Evolutionary conservation across 331 rosid genomes (phyloP), one percentile per base, ranked within the genome.

Genomic region (Spiraea crenata): DNA sequence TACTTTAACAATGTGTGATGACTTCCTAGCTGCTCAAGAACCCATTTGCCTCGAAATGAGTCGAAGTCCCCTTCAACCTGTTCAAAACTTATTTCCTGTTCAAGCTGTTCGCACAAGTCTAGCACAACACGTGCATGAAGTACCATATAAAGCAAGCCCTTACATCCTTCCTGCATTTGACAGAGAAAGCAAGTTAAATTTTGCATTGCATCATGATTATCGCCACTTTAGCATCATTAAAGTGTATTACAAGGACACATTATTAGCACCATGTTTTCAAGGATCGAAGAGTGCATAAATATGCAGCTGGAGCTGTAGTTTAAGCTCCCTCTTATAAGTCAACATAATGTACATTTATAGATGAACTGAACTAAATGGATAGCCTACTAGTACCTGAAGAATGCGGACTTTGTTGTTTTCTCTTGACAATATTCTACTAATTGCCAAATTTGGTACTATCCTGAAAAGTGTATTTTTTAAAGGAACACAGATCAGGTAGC

Each of bases 1-100:
- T 93, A 93, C 86, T 91, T 93, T 20, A 93, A 85, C 72, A 90
- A 63, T 1, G 96, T 93, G 80, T 93, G 99, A 81, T 90, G 97
- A 84, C 76, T 91, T 72, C 99, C 99, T 42, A 93, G 85, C 83
- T 93, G 99, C 87, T 93, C 99, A 75, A 93, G 82, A 74, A 78
- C 76, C 99, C 99, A 90, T 77, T 85, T 93, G 57, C 99, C 99
- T 39, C 81, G 79, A 73, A 93, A 88, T 2, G 97, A 87, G 76
- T 90, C 97, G 14, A 93, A 93, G 80, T 93, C 97, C 67, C 99
- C 99, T 82, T 93, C 96, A 80, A 87, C 95, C 82, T 90, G 99
- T 79, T 89, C 95, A 73, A 93, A 93, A 75, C 89, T 86, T 70
- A 93, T 89, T 78, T 93, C 99, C 51, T 87, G 86, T 79, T 87